Percentiles rank a stretch among this genome's conserved stretches.
These are phyloP conservation scores for Powellomyces hirtus DNA, from an alignment of 192 early-diverging fungal species.

Conservation along the genomic window DNA sequence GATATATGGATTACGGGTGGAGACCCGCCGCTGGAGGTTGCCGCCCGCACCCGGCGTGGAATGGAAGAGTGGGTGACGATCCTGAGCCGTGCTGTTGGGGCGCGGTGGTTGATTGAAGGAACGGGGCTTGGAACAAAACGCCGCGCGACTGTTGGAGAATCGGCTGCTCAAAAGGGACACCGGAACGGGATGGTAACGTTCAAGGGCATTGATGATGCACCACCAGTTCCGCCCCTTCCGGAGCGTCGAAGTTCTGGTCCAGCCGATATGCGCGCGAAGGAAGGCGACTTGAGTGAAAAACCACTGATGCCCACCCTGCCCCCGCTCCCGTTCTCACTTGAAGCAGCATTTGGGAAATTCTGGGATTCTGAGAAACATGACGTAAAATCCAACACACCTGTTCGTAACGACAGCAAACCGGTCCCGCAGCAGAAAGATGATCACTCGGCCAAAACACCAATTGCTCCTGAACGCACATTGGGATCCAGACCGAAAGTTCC, in stretches of 20 bases:
- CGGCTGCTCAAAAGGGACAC: too few species aligned
- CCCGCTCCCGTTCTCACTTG: not conserved
- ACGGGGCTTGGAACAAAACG: not conserved
- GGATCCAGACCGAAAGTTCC: too few species aligned
- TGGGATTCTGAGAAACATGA: not conserved
- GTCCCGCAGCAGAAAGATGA: too few species aligned
- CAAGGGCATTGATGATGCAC: not conserved
- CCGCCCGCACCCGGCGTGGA: not conserved
- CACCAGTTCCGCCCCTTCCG: not conserved
- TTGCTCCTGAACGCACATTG: too few species aligned
- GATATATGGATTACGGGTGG: not conserved
- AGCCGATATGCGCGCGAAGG: not conserved
- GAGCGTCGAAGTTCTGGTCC: not conserved
- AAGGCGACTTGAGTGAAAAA: too few species aligned
- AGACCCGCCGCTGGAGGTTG: constrained; percentile 6
- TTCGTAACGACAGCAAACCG: too few species aligned
- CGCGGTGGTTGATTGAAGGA: not conserved
- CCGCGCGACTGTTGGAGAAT: not conserved
- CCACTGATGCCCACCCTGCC: not conserved
- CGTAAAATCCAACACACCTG: too few species aligned
- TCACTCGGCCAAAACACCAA: too few species aligned
- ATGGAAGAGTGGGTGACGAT: constrained; percentile 21
- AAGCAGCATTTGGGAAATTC: not conserved
- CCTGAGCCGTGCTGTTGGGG: not conserved
- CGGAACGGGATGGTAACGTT: too few species aligned